These are phyloP conservation scores for Hygrophorus pudorinus DNA, from an alignment of 768 basidiomycete species.

Conservation along the genomic window DNA sequence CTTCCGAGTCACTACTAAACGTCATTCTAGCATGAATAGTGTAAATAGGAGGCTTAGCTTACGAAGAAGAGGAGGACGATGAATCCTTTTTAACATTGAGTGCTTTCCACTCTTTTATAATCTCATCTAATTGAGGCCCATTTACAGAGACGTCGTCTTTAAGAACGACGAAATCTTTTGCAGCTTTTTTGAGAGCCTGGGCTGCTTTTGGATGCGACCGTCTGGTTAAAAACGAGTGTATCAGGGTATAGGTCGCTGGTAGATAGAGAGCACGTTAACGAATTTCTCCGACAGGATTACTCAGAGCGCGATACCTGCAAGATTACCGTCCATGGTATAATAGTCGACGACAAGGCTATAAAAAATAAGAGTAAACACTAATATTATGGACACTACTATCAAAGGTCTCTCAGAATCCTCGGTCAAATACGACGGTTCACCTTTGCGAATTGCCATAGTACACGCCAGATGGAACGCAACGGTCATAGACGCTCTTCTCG, in stretches of 20 bases:
- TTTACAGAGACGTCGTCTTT: conserved; percentile 40
- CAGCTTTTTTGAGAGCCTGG: conserved; percentile 64
- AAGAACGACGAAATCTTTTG: conserved; percentile 48
- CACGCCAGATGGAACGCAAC: conserved; percentile 93
- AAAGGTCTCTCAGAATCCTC: conserved; percentile 65
- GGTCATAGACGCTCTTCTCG: conserved; percentile 78
- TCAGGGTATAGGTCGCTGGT: conserved; percentile 65
- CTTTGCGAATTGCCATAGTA: conserved; percentile 81
- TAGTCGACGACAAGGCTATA: background rate
- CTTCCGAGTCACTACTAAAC: background rate
- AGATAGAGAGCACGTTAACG: conserved; percentile 3
- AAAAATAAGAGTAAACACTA: background rate
- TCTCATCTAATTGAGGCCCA: conserved; percentile 51
- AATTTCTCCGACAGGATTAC: background rate
- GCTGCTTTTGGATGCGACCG: conserved; percentile 64
- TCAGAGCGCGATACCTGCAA: conserved; percentile 35
- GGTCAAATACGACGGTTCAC: conserved; percentile 64
- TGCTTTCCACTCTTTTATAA: conserved; percentile 57
- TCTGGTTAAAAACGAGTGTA: conserved; percentile 63
- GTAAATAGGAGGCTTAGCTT: too few relatives aligned
- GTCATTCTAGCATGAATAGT: too few relatives aligned
- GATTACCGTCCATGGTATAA: conserved; percentile 35
- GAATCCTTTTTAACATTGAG: conserved; percentile 16
- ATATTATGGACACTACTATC: conserved; percentile 45
- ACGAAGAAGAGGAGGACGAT: conserved; percentile 12